Percentiles rank a stretch among this genome's conserved stretches.
Conservation (phyloP, 148 eudicot species). For the Diospyros kaki region DNA sequence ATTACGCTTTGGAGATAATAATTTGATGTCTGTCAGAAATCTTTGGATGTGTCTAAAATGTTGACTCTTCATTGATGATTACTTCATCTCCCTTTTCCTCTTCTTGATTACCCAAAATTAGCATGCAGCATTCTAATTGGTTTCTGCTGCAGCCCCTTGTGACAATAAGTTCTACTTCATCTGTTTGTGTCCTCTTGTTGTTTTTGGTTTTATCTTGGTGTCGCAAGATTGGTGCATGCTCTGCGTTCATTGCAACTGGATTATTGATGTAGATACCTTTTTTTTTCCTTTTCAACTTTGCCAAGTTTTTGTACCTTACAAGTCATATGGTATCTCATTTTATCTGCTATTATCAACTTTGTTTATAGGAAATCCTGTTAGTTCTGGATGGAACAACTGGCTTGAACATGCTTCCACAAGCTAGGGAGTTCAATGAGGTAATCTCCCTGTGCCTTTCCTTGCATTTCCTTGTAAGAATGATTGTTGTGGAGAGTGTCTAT, state of each 20-base stretch:
- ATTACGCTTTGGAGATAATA: not conserved
- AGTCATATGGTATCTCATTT: not conserved
- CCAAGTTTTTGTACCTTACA: not conserved
- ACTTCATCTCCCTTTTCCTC: not conserved
- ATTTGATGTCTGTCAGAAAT: not conserved
- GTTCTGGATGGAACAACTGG: constrained; percentile 99
- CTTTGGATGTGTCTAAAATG: not conserved
- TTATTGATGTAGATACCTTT: not conserved
- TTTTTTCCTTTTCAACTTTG: not conserved
- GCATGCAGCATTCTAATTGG: not conserved
- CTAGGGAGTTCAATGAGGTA: constrained; percentile 98
- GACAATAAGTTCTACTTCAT: not conserved
- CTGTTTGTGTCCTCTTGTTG: not conserved
- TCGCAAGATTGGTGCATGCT: not conserved
- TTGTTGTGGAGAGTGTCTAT: not conserved
- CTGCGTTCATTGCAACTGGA: not conserved
- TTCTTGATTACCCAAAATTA: not conserved
- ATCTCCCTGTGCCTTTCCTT: constrained; percentile 7
- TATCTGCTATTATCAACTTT: not conserved
- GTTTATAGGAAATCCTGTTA: constrained; percentile 75
- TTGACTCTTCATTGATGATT: not conserved
- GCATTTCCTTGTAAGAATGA: not conserved
- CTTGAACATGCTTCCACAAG: constrained; percentile 99
- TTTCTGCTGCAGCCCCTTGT: not conserved
- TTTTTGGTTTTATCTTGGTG: not conserved